These are phyloP conservation scores for Chaetomium olivaceum DNA, from an alignment of 2,329 filamentous ascomycete species.

Conservation along the genomic window DNA sequence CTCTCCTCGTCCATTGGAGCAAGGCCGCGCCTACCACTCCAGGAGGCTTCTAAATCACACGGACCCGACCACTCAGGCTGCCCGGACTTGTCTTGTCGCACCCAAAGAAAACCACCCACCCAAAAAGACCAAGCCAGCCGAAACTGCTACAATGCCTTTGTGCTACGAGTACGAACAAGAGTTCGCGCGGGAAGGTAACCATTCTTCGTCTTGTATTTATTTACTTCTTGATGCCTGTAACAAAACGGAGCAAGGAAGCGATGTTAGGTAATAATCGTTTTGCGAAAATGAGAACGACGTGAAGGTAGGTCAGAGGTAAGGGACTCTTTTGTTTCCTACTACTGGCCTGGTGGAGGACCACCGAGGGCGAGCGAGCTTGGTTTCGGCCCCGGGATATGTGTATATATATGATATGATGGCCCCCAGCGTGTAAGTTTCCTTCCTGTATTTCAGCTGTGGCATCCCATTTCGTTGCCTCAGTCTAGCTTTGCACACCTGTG, in stretches of 20 bases:
- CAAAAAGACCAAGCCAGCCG: not conserved
- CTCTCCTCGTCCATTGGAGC: not conserved
- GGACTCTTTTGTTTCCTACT: conserved; percentile 29
- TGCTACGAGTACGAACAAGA: not conserved
- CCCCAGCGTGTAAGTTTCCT: not conserved
- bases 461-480: not conserved
- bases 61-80: not conserved
- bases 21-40: not conserved
- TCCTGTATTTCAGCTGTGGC: not conserved
- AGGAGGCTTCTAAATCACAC: not conserved
- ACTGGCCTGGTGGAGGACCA: conserved; percentile 28
- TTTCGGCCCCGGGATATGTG: not conserved
- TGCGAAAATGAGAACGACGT: not conserved
- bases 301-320: conserved; percentile 39
- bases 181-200: conserved; percentile 12
- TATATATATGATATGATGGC: not conserved
- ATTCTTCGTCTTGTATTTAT: conserved; percentile 21
- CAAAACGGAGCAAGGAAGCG: conserved; percentile 12
- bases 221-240: conserved; percentile 13
- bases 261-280: conserved; percentile 23
- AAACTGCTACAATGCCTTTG: not conserved
- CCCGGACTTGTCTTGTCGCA: not conserved
- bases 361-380: not conserved
- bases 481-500: not conserved
- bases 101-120: not conserved